These are phyloP conservation scores for Ogataea methylovora DNA, from an alignment of 805 yeast genomes.

Conservation along the genomic window DNA sequence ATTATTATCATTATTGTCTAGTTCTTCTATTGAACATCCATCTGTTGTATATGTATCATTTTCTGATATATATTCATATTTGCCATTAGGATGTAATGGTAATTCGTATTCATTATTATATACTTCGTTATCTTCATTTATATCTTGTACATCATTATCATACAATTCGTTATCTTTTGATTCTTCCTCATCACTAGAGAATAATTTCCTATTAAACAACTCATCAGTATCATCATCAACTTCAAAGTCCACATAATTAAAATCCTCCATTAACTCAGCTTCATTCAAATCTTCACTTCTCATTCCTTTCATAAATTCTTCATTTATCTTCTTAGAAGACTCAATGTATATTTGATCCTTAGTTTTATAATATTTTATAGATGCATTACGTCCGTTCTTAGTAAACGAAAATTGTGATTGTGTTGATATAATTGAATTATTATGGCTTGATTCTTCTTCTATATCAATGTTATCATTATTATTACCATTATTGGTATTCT, in stretches of 20 bases:
- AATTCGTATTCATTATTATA: neutral
- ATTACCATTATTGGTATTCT: too few relatives aligned
- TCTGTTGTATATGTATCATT: constrained; percentile 11
- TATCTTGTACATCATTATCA: neutral
- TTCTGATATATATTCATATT: constrained; percentile 9
- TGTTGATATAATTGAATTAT: constrained; percentile 6
- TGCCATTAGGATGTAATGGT: constrained; percentile 1
- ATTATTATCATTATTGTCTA: neutral
- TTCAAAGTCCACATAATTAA: constrained; percentile 24
- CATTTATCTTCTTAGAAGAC: constrained; percentile 11
- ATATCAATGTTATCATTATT: constrained; percentile 1
- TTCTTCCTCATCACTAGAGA: constrained; percentile 23
- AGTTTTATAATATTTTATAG: constrained; percentile 29
- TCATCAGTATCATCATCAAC: constrained; percentile 31
- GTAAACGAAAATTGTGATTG: constrained; percentile 28
- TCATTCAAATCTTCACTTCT: constrained; percentile 12
- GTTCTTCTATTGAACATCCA: constrained; percentile 1
- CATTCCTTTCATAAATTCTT: constrained; percentile 18
- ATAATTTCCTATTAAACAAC: constrained; percentile 28
- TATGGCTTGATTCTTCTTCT: neutral
- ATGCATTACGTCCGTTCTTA: constrained; percentile 26
- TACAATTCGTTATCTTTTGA: constrained; percentile 43
- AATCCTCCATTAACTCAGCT: constrained; percentile 22
- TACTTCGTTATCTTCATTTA: constrained; percentile 1
- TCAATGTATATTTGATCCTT: constrained; percentile 22